Conservation (phyloP, 2,329 filamentous ascomycete genomes). For the Aspergillus sp. region DNA sequence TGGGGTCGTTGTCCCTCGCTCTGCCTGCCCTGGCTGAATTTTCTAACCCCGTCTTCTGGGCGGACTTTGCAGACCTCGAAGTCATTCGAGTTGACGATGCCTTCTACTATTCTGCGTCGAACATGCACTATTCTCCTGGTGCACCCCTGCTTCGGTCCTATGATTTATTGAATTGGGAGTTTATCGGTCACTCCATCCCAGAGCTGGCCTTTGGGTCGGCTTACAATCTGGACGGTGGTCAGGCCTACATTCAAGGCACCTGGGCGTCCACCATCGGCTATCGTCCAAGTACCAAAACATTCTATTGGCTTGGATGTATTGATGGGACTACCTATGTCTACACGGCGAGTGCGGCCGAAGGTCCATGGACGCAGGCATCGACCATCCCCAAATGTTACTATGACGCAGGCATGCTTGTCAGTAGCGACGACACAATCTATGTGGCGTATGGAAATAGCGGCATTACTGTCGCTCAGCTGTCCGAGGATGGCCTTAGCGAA, state of each 20-base stretch:
- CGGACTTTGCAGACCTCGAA: slow-evolving; percentile 56
- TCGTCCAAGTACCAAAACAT: slow-evolving; percentile 47
- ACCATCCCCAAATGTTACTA: slow-evolving; percentile 54
- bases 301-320: slow-evolving; percentile 59
- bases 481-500: slow-evolving; percentile 47
- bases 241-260: slow-evolving; percentile 53
- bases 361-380: slow-evolving; percentile 43
- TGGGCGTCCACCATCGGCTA: slow-evolving; percentile 57
- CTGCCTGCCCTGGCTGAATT: slow-evolving; percentile 13
- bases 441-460: slow-evolving; percentile 53
- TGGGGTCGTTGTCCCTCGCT: no score
- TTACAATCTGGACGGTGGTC: slow-evolving; percentile 47
- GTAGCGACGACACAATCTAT: slow-evolving; percentile 57
- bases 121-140: slow-evolving; percentile 56
- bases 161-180: slow-evolving; percentile 55
- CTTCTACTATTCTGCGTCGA: slow-evolving; percentile 57
- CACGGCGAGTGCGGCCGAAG: slow-evolving; percentile 43
- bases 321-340: slow-evolving; percentile 54
- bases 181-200: slow-evolving; percentile 46
- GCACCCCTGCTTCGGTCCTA: slow-evolving; percentile 56
- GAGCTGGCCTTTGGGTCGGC: slow-evolving; percentile 45
- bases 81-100: slow-evolving; percentile 50
- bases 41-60: slow-evolving; percentile 53
- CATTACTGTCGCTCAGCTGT: slow-evolving; percentile 52
- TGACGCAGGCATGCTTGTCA: slow-evolving; percentile 54